Conservation (phyloP, 2,329 filamentous ascomycete species). For the Diaporthe citrichinensis region DNA sequence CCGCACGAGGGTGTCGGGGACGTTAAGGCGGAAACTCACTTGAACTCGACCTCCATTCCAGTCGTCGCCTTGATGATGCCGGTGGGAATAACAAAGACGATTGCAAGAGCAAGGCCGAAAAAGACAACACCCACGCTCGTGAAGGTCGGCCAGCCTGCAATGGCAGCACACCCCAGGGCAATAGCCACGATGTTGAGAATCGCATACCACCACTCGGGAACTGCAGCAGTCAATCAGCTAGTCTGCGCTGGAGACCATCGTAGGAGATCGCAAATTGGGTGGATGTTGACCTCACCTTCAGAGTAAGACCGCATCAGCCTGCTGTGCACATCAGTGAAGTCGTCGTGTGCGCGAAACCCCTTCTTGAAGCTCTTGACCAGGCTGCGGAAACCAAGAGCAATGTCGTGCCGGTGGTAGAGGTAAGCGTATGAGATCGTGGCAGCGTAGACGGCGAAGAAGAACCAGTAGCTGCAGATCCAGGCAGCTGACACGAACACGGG, state of each 20-base stretch:
- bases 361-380: conserved; percentile 61
- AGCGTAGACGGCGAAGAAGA: conserved; percentile 69
- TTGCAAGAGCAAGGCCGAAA: conserved; percentile 57
- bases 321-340: conserved; percentile 57
- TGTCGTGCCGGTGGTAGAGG: conserved; percentile 67
- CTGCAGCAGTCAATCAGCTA: no score
- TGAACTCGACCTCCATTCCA: conserved; percentile 57
- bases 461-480: conserved; percentile 58
- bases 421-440: conserved; percentile 65
- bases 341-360: conserved; percentile 50
- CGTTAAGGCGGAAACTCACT: conserved; percentile 42
- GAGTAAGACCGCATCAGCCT: conserved; percentile 58
- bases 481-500: conserved; percentile 46
- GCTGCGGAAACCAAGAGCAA: conserved; percentile 63
- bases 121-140: conserved; percentile 55
- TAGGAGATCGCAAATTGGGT: no score
- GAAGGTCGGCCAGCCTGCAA: conserved; percentile 48
- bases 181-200: background rate
- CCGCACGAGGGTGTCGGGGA: background rate
- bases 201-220: conserved; percentile 7
- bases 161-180: conserved; percentile 48
- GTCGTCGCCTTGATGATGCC: conserved; percentile 62
- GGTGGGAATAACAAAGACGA: conserved; percentile 59
- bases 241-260: no score
- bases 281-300: no score